A percentile compares a stretch with the other conserved stretches of the same genome.
Evolutionary conservation across 257 asterid species (phyloP).

Genomic region (Verbascum thapsus): DNA sequence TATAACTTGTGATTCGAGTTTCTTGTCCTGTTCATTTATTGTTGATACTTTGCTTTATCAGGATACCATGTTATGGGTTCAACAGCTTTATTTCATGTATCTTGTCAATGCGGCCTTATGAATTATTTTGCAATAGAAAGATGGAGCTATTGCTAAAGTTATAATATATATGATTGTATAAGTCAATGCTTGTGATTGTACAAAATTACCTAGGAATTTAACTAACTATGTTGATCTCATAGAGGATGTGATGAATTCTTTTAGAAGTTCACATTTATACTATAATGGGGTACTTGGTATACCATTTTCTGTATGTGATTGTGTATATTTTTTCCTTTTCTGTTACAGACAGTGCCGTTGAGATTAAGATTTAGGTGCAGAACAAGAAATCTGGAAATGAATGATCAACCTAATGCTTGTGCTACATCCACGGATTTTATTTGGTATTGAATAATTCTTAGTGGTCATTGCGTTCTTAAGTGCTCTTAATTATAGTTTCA

Average conservation of each 20-base stretch:
- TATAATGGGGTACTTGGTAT: neutral
- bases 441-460: conserved; percentile 52
- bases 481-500: conserved; percentile 11
- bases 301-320: conserved; percentile 7
- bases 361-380: conserved; percentile 71
- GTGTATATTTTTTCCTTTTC: conserved; percentile 9
- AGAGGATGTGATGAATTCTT: neutral
- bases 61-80: conserved; percentile 3
- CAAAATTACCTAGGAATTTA: neutral
- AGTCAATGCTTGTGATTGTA: conserved; percentile 20
- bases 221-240: neutral
- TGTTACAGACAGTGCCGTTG: conserved; percentile 63
- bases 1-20: neutral
- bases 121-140: conserved; percentile 6
- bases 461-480: conserved; percentile 6
- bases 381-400: conserved; percentile 38
- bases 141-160: conserved; percentile 6
- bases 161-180: neutral
- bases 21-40: neutral
- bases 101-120: neutral
- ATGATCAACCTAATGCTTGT: conserved; percentile 37
- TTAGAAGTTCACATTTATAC: neutral
- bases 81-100: neutral
- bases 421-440: conserved; percentile 44
- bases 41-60: conserved; percentile 1